Evolutionary conservation across 202 grass and related monocot species (phyloP), one percentile per base, ranked within the genome.

Genomic region (Zizania palustris): DNA sequence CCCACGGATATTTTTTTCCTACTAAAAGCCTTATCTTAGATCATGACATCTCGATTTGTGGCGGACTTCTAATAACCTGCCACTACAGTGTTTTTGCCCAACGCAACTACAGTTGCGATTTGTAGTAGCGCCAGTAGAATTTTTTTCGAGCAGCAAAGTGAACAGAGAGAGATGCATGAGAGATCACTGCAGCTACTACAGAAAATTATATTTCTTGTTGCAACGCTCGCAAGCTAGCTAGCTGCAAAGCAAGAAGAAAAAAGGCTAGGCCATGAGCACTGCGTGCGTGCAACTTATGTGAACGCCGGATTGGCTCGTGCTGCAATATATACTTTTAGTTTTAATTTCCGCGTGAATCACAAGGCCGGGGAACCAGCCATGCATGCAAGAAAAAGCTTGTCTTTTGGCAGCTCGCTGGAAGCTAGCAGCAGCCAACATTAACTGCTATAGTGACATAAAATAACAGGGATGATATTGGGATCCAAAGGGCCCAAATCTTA

Each of bases 341-440:
- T 33, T 28, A 28, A 28, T 37, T 55, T 60, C 44, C 11, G 43
- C 58, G 21, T 76, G 58, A 37, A 75, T 39, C 84, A 65, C 78
- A 50, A 35, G 0, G n/a, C n/a, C n/a, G n/a, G 40, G 84, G 69
- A 86, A 19, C 60, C 60, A 21, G 18, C 51, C 48, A n/a, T n/a
- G n/a, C n/a, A n/a, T n/a, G n/a, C n/a, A 73, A 73, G 51, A 67
- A 67, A 85, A 79, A 79, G n/a, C 28, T 16, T 1, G 15, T n/a
- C 58, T n/a, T 53, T 41, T 39, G 45, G 71, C n/a, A n/a, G n/a
- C 48, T 21, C 1, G 46, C 21, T 55, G 64, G 53, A 69, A 28
- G 22, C 5, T 28, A 63, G 13, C 28, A 63, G 13, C 28, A 14
- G 7, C 39, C 20, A 68, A 21, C 53, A 54, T 34, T 41, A 9